These are phyloP conservation scores for Backusella parvicylindrica DNA, from an alignment of 192 early-diverging fungal genomes.

Conservation along the genomic window DNA sequence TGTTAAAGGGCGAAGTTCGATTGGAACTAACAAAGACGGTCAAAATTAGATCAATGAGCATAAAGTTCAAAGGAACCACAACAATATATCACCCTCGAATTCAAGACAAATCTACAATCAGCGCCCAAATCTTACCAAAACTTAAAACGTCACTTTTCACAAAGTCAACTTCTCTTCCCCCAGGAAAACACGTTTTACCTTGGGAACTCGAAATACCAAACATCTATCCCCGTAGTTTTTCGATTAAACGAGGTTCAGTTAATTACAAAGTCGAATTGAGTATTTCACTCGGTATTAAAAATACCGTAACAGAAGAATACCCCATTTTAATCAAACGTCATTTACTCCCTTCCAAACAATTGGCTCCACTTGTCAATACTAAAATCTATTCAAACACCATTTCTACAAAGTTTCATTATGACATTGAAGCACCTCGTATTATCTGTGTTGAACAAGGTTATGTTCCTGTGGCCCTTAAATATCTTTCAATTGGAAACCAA, in stretches of 20 bases:
- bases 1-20: slow-evolving; percentile 17
- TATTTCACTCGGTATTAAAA: slow-evolving; percentile 17
- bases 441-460: slow-evolving; percentile 24
- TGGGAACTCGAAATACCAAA: slow-evolving; percentile 34
- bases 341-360: slow-evolving; percentile 2
- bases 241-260: slow-evolving; percentile 21
- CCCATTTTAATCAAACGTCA: slow-evolving; percentile 22
- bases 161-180: slow-evolving; percentile 9
- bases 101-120: neutral
- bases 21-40: slow-evolving; percentile 21
- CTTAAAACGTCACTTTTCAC: slow-evolving; percentile 5
- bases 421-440: slow-evolving; percentile 23
- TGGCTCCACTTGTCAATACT: slow-evolving; percentile 3
- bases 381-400: slow-evolving; percentile 17
- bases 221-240: slow-evolving; percentile 15
- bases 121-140: slow-evolving; percentile 19
- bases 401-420: slow-evolving; percentile 29
- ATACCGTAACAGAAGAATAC: slow-evolving; percentile 12
- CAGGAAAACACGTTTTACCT: slow-evolving; percentile 19
- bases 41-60: slow-evolving; percentile 19
- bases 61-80: slow-evolving; percentile 33
- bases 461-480: slow-evolving; percentile 13
- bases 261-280: slow-evolving; percentile 15
- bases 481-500: slow-evolving; percentile 6
- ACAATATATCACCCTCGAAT: neutral